phyloP scores from a whole-genome alignment of 306 rosid genomes.

The Leucaena leucocephala region DNA sequence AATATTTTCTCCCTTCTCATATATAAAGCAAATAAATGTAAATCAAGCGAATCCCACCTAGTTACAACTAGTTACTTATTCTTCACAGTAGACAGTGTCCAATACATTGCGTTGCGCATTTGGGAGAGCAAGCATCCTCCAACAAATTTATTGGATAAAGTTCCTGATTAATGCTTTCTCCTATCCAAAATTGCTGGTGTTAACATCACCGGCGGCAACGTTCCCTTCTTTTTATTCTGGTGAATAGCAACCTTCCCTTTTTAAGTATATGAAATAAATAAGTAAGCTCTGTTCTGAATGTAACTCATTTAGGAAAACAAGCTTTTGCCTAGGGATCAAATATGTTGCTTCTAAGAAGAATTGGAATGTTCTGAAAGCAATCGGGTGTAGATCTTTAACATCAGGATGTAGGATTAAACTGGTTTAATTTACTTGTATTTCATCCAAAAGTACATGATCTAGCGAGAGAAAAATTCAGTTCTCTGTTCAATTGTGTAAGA shows the following conservation, averaged over 20 bases:
- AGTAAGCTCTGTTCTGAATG: neutral
- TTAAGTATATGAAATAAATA: neutral
- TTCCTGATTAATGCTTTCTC: neutral
- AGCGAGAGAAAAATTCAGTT: neutral
- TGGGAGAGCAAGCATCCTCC: neutral
- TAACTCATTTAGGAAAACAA: neutral
- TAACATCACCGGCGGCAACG: neutral
- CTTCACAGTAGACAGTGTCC: constrained; percentile 2
- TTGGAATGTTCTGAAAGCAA: neutral
- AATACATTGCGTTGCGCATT: neutral
- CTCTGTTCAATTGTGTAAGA: too few relatives aligned
- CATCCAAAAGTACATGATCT: constrained; percentile 21
- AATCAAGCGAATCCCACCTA: neutral
- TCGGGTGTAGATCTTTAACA: neutral
- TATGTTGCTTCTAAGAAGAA: neutral
- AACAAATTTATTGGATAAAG: neutral
- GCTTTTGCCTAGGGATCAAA: neutral
- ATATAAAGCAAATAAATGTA: neutral
- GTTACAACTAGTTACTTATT: neutral
- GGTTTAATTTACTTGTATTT: constrained; percentile 5
- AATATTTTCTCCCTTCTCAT: neutral
- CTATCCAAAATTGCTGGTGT: too few relatives aligned
- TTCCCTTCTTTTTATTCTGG: neutral
- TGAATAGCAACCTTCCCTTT: neutral
- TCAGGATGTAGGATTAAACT: neutral